phyloP scores from a whole-genome alignment of 768 basidiomycete species.

The Leccinum pellstonianum region DNA sequence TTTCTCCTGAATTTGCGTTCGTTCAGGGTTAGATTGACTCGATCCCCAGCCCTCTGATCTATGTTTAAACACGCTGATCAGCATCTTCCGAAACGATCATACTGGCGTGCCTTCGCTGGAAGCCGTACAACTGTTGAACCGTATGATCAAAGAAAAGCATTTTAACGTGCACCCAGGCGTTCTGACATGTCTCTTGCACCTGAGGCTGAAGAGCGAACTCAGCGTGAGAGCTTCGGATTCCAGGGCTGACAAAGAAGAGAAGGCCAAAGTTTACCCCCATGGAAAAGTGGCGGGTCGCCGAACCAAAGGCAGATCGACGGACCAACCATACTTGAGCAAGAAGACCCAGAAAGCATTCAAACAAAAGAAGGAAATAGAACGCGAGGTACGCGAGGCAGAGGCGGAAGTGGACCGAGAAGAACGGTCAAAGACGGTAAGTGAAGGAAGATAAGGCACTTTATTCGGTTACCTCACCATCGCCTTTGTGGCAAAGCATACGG shows the following conservation, averaged over 20 bases:
- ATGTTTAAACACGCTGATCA: slow-evolving; percentile 78
- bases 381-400: slow-evolving; percentile 92
- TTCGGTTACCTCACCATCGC: slow-evolving; percentile 22
- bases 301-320: slow-evolving; percentile 56
- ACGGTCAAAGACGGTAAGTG: slow-evolving; percentile 71
- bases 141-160: slow-evolving; percentile 92
- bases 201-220: slow-evolving; percentile 87
- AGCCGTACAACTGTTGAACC: slow-evolving; percentile 83
- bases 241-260: slow-evolving; percentile 54
- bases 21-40: slow-evolving; percentile 9
- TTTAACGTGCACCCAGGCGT: slow-evolving; percentile 91
- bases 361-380: slow-evolving; percentile 87
- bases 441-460: slow-evolving; percentile 9
- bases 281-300: slow-evolving; percentile 40
- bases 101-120: slow-evolving; percentile 84
- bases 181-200: slow-evolving; percentile 76
- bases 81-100: slow-evolving; percentile 79
- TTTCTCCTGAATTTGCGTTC: slow-evolving; percentile 11
- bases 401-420: slow-evolving; percentile 94
- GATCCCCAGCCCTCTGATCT: slow-evolving; percentile 71
- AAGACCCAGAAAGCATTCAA: slow-evolving; percentile 82
- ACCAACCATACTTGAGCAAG: slow-evolving; percentile 83
- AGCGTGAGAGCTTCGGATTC: slow-evolving; percentile 74
- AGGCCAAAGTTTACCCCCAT: slow-evolving; percentile 37
- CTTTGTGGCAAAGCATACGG: slow-evolving; percentile 73